A percentile compares a stretch with the other conserved stretches of the same genome.
Evolutionary conservation across 2,329 filamentous ascomycete species (phyloP).

Genomic region (Paraphaeosphaeria sporulosa): DNA sequence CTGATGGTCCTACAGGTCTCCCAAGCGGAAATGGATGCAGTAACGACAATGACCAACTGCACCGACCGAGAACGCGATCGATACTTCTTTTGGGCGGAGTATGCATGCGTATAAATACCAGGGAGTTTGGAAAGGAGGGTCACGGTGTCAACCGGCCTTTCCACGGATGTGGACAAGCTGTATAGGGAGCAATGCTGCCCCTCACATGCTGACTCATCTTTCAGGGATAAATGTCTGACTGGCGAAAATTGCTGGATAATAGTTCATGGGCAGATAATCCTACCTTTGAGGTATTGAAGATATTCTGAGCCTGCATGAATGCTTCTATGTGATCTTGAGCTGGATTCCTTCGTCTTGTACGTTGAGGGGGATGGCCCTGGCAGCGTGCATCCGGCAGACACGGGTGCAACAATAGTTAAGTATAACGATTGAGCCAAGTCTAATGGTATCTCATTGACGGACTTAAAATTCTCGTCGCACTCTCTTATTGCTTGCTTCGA

Average conservation of each 20-base stretch:
- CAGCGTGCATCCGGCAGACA: no score
- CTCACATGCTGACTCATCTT: background rate
- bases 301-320: no score
- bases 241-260: background rate
- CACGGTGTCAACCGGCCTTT: background rate
- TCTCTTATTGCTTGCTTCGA: no score
- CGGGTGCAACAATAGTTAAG: no score
- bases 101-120: background rate
- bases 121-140: no score
- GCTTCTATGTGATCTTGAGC: no score
- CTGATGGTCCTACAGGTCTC: background rate
- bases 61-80: background rate
- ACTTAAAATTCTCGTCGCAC: no score
- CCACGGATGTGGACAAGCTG: background rate
- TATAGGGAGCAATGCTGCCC: background rate
- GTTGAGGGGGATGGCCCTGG: no score
- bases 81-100: background rate
- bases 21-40: background rate
- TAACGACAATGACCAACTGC: background rate
- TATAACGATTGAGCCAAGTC: no score
- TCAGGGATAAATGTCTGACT: background rate
- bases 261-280: background rate
- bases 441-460: no score
- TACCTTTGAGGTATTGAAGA: no score
- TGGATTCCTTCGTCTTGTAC: no score